phyloP scores from a whole-genome alignment of 345 rosid genomes.

The Ricinus communis region DNA sequence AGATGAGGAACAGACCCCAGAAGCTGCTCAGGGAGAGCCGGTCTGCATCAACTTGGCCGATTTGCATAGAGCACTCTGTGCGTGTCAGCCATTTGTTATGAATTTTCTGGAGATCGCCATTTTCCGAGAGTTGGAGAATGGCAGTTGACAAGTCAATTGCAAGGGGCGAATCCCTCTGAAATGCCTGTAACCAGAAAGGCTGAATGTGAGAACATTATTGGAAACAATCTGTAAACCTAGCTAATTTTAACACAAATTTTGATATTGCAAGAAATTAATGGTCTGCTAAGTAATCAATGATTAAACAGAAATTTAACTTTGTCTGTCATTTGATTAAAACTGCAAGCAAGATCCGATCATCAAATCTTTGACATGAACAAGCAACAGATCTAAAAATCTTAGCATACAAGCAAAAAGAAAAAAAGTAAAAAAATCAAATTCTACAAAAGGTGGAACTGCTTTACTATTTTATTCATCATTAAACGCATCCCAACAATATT shows the following conservation, averaged over 20 bases:
- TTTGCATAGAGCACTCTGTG: constrained; percentile 45
- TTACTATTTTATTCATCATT: background rate
- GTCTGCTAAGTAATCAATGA: background rate
- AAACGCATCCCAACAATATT: background rate
- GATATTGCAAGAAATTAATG: background rate
- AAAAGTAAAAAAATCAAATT: background rate
- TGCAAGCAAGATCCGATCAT: background rate
- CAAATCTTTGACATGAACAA: background rate
- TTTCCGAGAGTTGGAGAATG: constrained; percentile 79
- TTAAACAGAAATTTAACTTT: no score
- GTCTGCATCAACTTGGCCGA: constrained; percentile 29
- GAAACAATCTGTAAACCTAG: background rate
- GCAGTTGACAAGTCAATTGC: constrained; percentile 90
- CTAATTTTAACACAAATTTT: background rate
- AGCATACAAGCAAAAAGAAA: background rate
- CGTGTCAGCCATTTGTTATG: constrained; percentile 73
- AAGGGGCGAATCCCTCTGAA: constrained; percentile 89
- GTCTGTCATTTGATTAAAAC: no score
- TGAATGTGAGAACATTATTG: background rate
- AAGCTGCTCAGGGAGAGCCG: constrained; percentile 68
- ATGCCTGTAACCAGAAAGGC: constrained; percentile 56
- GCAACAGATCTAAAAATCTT: background rate
- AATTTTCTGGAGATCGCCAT: constrained; percentile 75
- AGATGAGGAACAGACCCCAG: constrained; percentile 88
- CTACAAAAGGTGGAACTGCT: background rate